A percentile compares a stretch with the other conserved stretches of the same genome.
phyloP scores from a whole-genome alignment of 2,329 filamentous ascomycete species.

The Penicillium sumatraense region DNA sequence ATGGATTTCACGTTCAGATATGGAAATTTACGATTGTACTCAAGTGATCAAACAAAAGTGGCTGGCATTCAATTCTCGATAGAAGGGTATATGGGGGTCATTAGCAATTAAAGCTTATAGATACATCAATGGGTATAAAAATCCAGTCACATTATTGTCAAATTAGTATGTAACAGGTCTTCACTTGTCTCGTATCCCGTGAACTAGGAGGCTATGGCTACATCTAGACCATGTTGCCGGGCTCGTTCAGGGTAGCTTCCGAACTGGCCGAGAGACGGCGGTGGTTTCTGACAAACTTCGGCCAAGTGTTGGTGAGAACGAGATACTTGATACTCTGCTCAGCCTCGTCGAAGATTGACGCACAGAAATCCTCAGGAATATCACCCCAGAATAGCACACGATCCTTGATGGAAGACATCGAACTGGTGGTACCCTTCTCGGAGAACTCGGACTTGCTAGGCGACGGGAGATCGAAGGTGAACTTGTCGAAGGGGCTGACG shows the following conservation, averaged over 20 bases:
- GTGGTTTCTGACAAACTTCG: constrained; percentile 39
- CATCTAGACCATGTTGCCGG: constrained; percentile 3
- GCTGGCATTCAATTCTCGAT: not conserved
- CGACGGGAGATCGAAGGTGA: constrained; percentile 28
- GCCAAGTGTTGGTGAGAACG: constrained; percentile 72
- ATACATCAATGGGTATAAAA: constrained; percentile 7
- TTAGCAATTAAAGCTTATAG: constrained; percentile 7
- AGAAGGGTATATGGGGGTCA: constrained; percentile 4
- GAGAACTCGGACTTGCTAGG: constrained; percentile 23
- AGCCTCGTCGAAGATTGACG: constrained; percentile 62
- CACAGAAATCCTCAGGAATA: constrained; percentile 53
- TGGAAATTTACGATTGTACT: not conserved
- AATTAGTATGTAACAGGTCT: constrained; percentile 6
- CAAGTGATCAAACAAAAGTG: not conserved
- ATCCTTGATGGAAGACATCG: constrained; percentile 27
- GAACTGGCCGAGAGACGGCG: constrained; percentile 25
- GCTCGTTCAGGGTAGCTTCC: constrained; percentile 11
- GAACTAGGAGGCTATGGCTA: not conserved
- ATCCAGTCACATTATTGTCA: constrained; percentile 6
- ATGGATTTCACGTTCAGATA: no score
- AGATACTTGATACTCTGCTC: constrained; percentile 68
- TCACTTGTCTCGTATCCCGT: constrained; percentile 2
- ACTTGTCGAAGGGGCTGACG: constrained; percentile 42
- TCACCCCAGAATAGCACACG: constrained; percentile 39
- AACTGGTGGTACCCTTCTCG: constrained; percentile 25